phyloP scores from a whole-genome alignment of 495 filamentous ascomycete genomes.

The Xylaria scruposa region DNA sequence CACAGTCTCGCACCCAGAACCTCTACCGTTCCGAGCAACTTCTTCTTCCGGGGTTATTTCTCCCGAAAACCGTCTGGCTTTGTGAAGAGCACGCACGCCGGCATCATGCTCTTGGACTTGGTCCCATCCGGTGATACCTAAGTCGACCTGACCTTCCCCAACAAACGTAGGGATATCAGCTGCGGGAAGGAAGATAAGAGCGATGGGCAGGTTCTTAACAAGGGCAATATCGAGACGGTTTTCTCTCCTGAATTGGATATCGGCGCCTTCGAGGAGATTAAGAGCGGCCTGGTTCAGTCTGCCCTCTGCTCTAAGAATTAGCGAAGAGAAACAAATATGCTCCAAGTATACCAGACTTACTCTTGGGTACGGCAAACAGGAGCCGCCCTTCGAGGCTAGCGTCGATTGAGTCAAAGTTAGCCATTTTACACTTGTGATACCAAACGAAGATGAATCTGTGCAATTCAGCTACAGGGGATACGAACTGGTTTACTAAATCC shows the following conservation, averaged over 20 bases:
- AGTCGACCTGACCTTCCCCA: constrained; percentile 88
- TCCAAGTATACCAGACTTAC: constrained; percentile 59
- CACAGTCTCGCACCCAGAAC: constrained; percentile 74
- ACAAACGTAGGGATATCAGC: constrained; percentile 98
- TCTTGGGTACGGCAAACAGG: constrained; percentile 96
- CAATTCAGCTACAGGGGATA: constrained; percentile 33
- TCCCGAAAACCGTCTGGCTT: constrained; percentile 60
- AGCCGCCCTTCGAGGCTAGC: constrained; percentile 87
- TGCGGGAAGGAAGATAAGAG: constrained; percentile 95
- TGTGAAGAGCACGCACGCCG: constrained; percentile 61
- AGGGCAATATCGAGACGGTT: constrained; percentile 94
- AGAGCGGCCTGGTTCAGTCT: constrained; percentile 84
- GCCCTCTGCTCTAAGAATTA: constrained; percentile 70
- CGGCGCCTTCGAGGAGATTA: constrained; percentile 87
- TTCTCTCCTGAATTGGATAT: constrained; percentile 95
- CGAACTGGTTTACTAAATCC: constrained; percentile 88
- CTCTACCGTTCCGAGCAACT: constrained; percentile 37
- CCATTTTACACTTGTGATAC: constrained; percentile 31
- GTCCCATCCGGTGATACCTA: constrained; percentile 94
- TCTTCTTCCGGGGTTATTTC: constrained; percentile 49
- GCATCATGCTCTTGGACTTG: constrained; percentile 92
- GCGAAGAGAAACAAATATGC: constrained; percentile 42
- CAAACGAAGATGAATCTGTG: constrained; percentile 22
- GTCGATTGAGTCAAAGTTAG: constrained; percentile 43
- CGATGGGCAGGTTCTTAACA: constrained; percentile 92